phyloP scores from a whole-genome alignment of 306 rosid species.

The Vigna mungo region DNA sequence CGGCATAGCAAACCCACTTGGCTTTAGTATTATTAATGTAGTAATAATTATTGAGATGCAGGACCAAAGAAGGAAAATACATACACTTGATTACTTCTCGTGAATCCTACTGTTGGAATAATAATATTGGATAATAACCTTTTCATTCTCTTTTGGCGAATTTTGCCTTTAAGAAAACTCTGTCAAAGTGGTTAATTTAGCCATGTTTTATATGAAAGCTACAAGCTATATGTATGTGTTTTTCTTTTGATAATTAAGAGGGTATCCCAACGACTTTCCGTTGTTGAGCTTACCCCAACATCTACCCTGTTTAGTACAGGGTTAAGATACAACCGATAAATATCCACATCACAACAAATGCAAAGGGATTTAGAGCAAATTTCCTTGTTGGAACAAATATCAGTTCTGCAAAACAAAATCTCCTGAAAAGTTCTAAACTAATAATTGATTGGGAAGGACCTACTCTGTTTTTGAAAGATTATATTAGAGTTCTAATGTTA shows the following conservation, averaged over 20 bases:
- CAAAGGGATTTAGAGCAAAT: neutral
- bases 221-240: neutral
- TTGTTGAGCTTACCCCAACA: constrained; percentile 29
- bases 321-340: neutral
- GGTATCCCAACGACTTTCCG: constrained; percentile 13
- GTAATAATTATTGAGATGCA: constrained; percentile 14
- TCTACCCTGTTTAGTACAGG: constrained; percentile 25
- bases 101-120: constrained; percentile 32
- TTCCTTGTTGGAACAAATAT: constrained; percentile 30
- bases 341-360: neutral
- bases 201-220: constrained; percentile 29
- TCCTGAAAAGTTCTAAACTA: neutral
- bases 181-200: constrained; percentile 40
- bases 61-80: constrained; percentile 6
- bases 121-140: constrained; percentile 9
- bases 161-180: neutral
- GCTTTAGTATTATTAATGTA: constrained; percentile 27
- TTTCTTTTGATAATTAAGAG: constrained; percentile 37
- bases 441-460: constrained; percentile 29
- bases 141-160: constrained; percentile 27
- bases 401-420: constrained; percentile 14
- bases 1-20: constrained; percentile 39
- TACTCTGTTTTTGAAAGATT: constrained; percentile 2
- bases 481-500: neutral
- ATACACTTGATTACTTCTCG: constrained; percentile 5